Conservation (phyloP, 495 filamentous ascomycete species). For the Arthonia radiata region DNA sequence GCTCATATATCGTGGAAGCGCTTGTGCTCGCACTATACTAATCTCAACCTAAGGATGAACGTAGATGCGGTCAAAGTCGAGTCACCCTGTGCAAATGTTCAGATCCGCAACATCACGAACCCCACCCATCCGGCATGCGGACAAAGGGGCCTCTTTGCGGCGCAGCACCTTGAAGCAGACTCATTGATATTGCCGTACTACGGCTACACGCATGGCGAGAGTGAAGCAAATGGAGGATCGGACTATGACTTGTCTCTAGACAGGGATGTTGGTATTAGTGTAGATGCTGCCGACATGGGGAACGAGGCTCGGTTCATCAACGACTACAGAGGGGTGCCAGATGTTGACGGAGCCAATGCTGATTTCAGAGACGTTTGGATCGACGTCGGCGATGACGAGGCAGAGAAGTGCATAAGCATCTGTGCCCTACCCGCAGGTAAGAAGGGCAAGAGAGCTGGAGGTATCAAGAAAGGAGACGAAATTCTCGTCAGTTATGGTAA, state of each 20-base stretch:
- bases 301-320: constrained; percentile 54
- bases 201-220: constrained; percentile 28
- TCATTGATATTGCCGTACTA: constrained; percentile 40
- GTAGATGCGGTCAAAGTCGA: too few species aligned
- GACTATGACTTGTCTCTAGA: constrained; percentile 47
- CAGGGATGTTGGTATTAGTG: constrained; percentile 28
- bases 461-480: constrained; percentile 32
- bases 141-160: constrained; percentile 42
- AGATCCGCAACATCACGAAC: constrained; percentile 27
- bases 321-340: constrained; percentile 39
- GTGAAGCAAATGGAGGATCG: constrained; percentile 19
- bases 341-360: constrained; percentile 25
- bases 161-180: constrained; percentile 26
- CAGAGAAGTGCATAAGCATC: constrained; percentile 26
- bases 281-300: constrained; percentile 34
- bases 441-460: constrained; percentile 22
- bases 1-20: too few species aligned
- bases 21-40: too few species aligned
- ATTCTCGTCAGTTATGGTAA: constrained; percentile 44
- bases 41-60: too few species aligned
- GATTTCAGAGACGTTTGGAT: constrained; percentile 28
- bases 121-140: constrained; percentile 34
- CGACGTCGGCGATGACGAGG: constrained; percentile 9
- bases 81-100: too few species aligned
- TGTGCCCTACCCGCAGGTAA: constrained; percentile 33